Conservation (phyloP, 768 basidiomycete species). For the Trametes cinnabarina region DNA sequence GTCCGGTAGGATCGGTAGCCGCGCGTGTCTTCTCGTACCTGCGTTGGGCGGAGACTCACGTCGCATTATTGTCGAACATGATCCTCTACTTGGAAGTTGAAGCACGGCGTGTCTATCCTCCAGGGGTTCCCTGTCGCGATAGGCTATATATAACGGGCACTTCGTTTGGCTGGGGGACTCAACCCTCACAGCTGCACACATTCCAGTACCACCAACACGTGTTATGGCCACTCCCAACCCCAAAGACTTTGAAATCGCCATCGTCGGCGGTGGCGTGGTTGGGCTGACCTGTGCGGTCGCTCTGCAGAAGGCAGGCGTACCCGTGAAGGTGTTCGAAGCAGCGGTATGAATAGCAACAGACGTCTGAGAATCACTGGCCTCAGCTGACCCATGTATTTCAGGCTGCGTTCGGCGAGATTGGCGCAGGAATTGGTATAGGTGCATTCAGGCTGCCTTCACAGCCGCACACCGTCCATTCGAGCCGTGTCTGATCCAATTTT, state of each 20-base stretch:
- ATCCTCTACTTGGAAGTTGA: no score
- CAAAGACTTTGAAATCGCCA: constrained; percentile 42
- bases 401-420: constrained; percentile 50
- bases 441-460: background rate
- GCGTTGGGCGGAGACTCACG: no score
- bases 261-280: constrained; percentile 57
- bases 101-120: no score
- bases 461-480: background rate
- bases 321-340: constrained; percentile 52
- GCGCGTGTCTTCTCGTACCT: no score
- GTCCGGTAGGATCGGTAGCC: no score
- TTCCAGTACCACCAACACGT: background rate
- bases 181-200: no score
- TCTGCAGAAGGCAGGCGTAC: constrained; percentile 41
- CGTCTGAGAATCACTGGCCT: background rate
- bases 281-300: constrained; percentile 49
- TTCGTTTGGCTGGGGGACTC: no score
- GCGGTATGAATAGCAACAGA: constrained; percentile 36
- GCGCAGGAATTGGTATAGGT: constrained; percentile 56
- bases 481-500: background rate
- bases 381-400: constrained; percentile 21
- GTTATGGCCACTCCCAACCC: background rate
- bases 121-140: no score
- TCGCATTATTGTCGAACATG: no score
- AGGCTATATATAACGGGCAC: no score